A percentile compares a stretch with the other conserved stretches of the same genome.
phyloP scores from a whole-genome alignment of 371 early-diverging fungal genomes.

The Nematocida displodere region DNA sequence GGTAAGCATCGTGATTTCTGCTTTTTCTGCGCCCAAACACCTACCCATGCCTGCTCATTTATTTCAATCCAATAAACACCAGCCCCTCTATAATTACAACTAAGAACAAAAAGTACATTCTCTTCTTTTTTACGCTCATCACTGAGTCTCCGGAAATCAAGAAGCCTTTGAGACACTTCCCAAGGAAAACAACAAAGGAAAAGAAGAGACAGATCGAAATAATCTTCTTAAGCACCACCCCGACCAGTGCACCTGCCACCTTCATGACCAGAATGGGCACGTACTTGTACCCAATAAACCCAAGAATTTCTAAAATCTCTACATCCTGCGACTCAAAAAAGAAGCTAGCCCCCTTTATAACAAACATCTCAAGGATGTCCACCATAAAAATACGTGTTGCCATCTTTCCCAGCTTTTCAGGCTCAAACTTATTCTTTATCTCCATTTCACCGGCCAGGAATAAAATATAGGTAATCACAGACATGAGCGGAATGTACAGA shows the following conservation, averaged over 20 bases:
- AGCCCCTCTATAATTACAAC: conserved; percentile 51
- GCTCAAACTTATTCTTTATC: conserved; percentile 72
- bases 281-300: conserved; percentile 90
- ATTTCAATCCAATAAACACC: conserved; percentile 52
- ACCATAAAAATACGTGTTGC: conserved; percentile 77
- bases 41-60: too few species aligned
- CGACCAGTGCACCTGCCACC: neutral
- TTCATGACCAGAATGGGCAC: conserved; percentile 64
- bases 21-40: too few species aligned
- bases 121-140: conserved; percentile 42
- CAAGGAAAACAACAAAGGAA: conserved; percentile 60
- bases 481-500: conserved; percentile 90
- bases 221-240: conserved; percentile 20
- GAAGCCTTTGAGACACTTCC: conserved; percentile 55
- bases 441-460: conserved; percentile 74
- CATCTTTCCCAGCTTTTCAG: conserved; percentile 78
- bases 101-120: conserved; percentile 60
- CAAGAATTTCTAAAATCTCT: conserved; percentile 75
- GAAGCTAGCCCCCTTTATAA: conserved; percentile 77
- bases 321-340: conserved; percentile 77
- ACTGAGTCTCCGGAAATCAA: conserved; percentile 27
- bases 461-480: conserved; percentile 82
- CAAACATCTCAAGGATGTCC: conserved; percentile 72
- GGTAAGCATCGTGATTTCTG: too few species aligned
- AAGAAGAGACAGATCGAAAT: conserved; percentile 39